Evolutionary conservation across 306 rosid genomes (phyloP), one percentile per base, ranked within the genome.

Genomic region (Notholithocarpus densiflorus): DNA sequence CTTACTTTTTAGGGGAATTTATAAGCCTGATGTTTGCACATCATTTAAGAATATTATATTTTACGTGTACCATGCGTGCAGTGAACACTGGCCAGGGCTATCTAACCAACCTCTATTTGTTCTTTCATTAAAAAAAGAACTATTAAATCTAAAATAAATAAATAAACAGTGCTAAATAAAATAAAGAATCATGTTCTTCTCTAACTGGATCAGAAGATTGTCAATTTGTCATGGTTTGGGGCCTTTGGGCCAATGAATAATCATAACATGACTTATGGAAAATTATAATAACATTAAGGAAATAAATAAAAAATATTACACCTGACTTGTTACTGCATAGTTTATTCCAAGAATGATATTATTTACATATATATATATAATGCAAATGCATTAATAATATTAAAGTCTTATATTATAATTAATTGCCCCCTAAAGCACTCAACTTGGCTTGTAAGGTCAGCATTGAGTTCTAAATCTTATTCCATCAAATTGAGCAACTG

Each of bases 371-470:
- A n/a, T 6, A 34, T 34, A 34, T 34, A 34, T 34, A 34, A 11
- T 10, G 23, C 31, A 14, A 23, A 7, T 4, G 12, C 5, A 20
- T 9, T 3, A 59, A 59, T 20, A 57, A 59, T 20, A 5, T 48
- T 3, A 21, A 21, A 13, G 15, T 31, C 2, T 59, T 26, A 61
- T 13, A 20, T 61, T 61, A 61, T 0, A 61, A 26, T 26, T 24
- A 61, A 61, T 71, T 11, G 45, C 66, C 80, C 82, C 71, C 53
- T 54, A 61, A 69, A 77, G 26, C 68, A 68, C 72, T 81, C 77
- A 74, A 56, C 85, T 75, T 82, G 79, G 65, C 82, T 79, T 82
- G 79, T 32, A 79, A 71, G 83, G 29, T 45, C 81, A 21, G 29
- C 26, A 13, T 57, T 74, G 57, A 43, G 32, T 29, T 71, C 37